Base-by-base conservation (phyloP, 2,329 filamentous ascomycete genomes). In the Cryphonectria radicalis region DNA sequence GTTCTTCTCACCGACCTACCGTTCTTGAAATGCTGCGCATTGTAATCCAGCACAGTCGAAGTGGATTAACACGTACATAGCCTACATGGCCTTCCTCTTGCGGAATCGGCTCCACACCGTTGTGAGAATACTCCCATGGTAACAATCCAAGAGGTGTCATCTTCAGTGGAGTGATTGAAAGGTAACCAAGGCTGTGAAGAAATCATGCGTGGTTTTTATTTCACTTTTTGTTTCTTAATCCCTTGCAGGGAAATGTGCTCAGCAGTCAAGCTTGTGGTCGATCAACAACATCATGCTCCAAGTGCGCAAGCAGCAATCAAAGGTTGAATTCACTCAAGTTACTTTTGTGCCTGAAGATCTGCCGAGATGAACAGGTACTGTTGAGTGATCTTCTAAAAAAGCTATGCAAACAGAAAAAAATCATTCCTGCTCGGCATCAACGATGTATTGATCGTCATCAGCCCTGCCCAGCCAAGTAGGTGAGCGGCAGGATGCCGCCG, bases 381-480 rank as follows among this genome's bases (percentile, higher is more conserved):
- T 22, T 14, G 1, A 19, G 40, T 40, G 63, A 32, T 55, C 17
- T 32, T 55, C 64, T 25, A 19, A 32, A 17, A 57, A 66, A 13
- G 22, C 13, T 5, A n/a, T 55, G 8, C 35, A 14, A 13, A 32
- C 17, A 17, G 14, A 32, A 4, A 28, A 4, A 14, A 25, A 22
- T 17, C 25, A 35, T 32, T 22, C 28, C 40, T 55, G 22, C 22
- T 40, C 28, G 46, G 46, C n/a, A 17, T 37, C 19, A 17, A 4
- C 19, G 43, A 53, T 40, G 32, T 8, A 25, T 19, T 37, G 43
- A 67, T 57, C 65, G 65, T 67, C 65, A 35, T 67, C 65, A 67
- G 65, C 65, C 40, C 65, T 40, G 59, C 65, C 53, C 22, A 43
- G 50, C 65, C 7, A 57, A 67, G 65, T n/a, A 67, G 65, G 65